A percentile compares a stretch with the other conserved stretches of the same genome.
Conservation (phyloP, 2,329 filamentous ascomycete genomes). For the Colletotrichum orchidophilum region DNA sequence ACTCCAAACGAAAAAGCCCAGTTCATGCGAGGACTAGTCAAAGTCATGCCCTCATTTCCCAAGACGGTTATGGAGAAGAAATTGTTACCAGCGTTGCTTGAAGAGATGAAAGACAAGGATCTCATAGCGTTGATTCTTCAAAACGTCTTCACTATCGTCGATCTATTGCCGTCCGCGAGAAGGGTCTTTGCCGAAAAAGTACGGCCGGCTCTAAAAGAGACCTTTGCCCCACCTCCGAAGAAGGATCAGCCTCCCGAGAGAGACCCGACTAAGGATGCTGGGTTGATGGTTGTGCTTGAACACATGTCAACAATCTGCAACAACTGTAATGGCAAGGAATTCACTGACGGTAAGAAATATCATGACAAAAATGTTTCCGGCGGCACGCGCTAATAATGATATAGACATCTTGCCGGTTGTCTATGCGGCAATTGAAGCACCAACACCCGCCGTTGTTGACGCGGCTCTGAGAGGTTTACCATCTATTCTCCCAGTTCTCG, state of each 20-base stretch:
- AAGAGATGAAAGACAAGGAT: slow-evolving; percentile 93
- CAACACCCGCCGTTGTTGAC: slow-evolving; percentile 90
- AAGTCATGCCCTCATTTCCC: slow-evolving; percentile 91
- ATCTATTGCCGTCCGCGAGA: slow-evolving; percentile 78
- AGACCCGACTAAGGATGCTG: slow-evolving; percentile 85
- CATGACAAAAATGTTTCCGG: neutral
- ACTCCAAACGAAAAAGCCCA: slow-evolving; percentile 89
- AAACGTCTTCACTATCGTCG: slow-evolving; percentile 91
- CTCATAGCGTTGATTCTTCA: slow-evolving; percentile 86
- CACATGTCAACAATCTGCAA: slow-evolving; percentile 79
- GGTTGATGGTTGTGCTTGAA: slow-evolving; percentile 90
- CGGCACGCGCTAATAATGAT: neutral
- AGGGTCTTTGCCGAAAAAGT: slow-evolving; percentile 86
- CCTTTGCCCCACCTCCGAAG: slow-evolving; percentile 74
- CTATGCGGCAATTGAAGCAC: slow-evolving; percentile 83
- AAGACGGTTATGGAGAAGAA: slow-evolving; percentile 96
- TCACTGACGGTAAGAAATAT: slow-evolving; percentile 78
- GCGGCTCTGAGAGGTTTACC: slow-evolving; percentile 82
- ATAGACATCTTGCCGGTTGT: slow-evolving; percentile 89
- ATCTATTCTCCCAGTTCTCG: slow-evolving; percentile 84
- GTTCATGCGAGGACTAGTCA: slow-evolving; percentile 88
- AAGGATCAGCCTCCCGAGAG: slow-evolving; percentile 68
- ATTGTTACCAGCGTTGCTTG: slow-evolving; percentile 85
- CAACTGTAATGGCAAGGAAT: slow-evolving; percentile 90
- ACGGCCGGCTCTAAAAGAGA: slow-evolving; percentile 83